Base-by-base conservation (phyloP, 805 yeast species). In the Blastobotrys muscicola region DNA sequence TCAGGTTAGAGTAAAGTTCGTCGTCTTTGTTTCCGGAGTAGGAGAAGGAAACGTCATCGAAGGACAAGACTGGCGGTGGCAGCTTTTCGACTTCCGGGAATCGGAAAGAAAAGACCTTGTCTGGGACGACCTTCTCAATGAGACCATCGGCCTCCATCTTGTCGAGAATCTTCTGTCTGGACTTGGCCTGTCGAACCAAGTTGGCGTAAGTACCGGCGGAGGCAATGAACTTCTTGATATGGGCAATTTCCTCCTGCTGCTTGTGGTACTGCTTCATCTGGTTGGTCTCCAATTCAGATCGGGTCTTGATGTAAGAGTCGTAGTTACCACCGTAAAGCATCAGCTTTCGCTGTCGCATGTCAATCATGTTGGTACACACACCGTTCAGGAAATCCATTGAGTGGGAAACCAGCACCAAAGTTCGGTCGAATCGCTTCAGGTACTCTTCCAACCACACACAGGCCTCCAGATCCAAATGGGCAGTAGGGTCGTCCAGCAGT, bases 371-470 rank as follows among this genome's bases (percentile, higher is more conserved):
- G 54, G 92, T 71, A 75, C 98, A 92, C 45, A 92, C 98, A 70
- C 97, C 97, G 70, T 92, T 92, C 59, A 92, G 74, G 94, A 92
- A 92, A 83, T 92, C 98, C 74, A 87, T 95, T 38, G 98, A 92
- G 72, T 92, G 98, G 30, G 97, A 90, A 49, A 89, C 97, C 50
- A 92, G 73, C 38, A 92, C 89, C 67, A 92, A 76, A 51, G 86
- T 89, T 64, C 94, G 80, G 69, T 92, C 97, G 66, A 83, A 92
- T 66, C 86, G 75, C 74, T 86, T 90, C 62, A 92, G 76, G 70
- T 92, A 92, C 72, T 89, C 97, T 74, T 92, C 98, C 67, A 92
- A 76, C 98, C 98, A 92, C 62, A 92, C 98, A 81, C 97, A 90
- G 47, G 98, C 98, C 69, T 89, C 97, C 65, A 92, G 76, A 73